Evolutionary conservation across 805 yeast genomes (phyloP).

Genomic region (Kodamaea jinghongensis): DNA sequence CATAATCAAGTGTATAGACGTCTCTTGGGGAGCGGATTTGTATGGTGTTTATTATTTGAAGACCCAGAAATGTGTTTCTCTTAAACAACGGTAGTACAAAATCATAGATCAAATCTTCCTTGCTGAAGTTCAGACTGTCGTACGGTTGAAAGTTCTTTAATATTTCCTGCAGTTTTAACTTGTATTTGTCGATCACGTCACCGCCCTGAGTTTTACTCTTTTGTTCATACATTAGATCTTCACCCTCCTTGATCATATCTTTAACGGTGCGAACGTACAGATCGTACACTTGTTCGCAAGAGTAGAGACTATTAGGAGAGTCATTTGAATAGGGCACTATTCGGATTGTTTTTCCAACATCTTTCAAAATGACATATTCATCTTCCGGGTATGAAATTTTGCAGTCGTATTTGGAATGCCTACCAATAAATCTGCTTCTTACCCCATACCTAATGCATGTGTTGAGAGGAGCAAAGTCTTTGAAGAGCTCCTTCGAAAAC

Average conservation of each 20-base stretch:
- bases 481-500: constrained; percentile 9
- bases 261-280: background rate
- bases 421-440: constrained; percentile 37
- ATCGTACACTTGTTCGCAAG: background rate
- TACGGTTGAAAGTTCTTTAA: too few relatives aligned
- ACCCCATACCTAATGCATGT: constrained; percentile 32
- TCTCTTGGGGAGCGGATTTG: constrained; percentile 7
- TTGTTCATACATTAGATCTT: background rate
- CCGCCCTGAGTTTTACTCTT: background rate
- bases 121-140: too few relatives aligned
- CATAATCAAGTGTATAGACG: constrained; percentile 15
- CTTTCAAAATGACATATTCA: constrained; percentile 39
- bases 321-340: constrained; percentile 15
- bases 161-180: too few relatives aligned
- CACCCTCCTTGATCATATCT: constrained; percentile 3
- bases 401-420: constrained; percentile 30
- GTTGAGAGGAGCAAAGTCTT: constrained; percentile 29
- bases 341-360: constrained; percentile 23
- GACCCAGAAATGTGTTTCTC: constrained; percentile 2
- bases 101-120: constrained; percentile 1
- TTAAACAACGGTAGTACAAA: constrained; percentile 5
- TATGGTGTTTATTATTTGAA: constrained; percentile 10
- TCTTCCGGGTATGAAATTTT: constrained; percentile 36
- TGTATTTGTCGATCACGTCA: too few relatives aligned
- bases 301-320: background rate